Base-by-base conservation (phyloP, 495 filamentous ascomycete genomes). In the Penicillium lagena region DNA sequence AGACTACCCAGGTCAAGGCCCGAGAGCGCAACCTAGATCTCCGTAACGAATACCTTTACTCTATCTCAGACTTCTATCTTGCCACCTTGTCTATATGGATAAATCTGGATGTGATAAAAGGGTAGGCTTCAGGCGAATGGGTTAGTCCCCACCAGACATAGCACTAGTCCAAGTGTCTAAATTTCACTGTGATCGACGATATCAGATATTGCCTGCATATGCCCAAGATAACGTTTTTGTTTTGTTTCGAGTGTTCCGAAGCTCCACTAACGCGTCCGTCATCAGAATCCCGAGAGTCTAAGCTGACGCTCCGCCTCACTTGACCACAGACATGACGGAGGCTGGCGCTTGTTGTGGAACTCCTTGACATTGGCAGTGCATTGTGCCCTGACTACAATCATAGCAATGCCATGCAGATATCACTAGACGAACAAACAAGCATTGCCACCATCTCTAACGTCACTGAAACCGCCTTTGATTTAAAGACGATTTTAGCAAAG, bases 401-500 rank as follows among this genome's bases (percentile, higher is more conserved):
- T 1, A 17, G 17, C 17, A 1, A 17, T 17, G 17, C 17, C 17
- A 17, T 17, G 17, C 17, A 17, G 4, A 17, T 4, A 17, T 17
- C 17, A 17, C 17, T 17, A 17, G 17, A 17, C 17, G 17, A 17
- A 17, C 17, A 17, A 17, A 67, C 35, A 27, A 68, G 29, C 12
- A 64, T 44, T 37, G 79, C 57, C 13, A 82, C 35, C 7, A 74
- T 44, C 5, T 56, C 42, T 37, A 80, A 49, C 4, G 70, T 61
- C 30, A 75, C 10, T 37, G 78, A 61, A 13, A 82, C 70, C 8
- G 69, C 71, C 14, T 79, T 43, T 36, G 83, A 69, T 78, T 90
- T 90, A 57, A 63, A 63, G 37, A 85, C 78, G 9, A 89, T 71
- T 70, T 81, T 82, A 48, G 81, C 59, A 46, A 89, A 73, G 13